Conservation (phyloP, 2,329 filamentous ascomycete genomes). For the Cercospora berteroae region DNA sequence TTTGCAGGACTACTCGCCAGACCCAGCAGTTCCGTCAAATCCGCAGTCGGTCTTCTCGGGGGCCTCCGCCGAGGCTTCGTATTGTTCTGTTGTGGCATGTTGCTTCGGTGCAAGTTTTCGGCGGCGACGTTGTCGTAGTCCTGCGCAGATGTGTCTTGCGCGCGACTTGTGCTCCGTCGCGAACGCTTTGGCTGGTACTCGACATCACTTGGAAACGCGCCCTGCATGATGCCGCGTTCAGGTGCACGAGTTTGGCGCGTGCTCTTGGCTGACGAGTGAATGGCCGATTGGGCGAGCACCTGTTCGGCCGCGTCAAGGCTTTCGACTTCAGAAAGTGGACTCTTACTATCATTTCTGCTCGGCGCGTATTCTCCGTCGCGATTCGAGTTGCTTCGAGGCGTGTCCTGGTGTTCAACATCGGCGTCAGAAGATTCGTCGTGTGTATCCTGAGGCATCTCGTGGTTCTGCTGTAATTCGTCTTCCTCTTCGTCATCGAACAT, state of each 20-base stretch:
- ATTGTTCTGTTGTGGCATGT: conserved; percentile 26
- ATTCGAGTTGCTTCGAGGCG: background rate
- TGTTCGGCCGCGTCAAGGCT: conserved; percentile 1
- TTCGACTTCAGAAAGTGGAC: conserved; percentile 19
- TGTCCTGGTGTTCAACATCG: background rate
- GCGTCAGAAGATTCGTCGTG: conserved; percentile 7
- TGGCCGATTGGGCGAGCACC: background rate
- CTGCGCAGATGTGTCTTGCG: background rate
- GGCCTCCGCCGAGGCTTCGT: conserved; percentile 18
- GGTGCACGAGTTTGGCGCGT: background rate
- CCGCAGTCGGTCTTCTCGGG: conserved; percentile 27
- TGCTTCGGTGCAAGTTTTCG: conserved; percentile 32
- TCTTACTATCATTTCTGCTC: conserved; percentile 15
- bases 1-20: conserved; percentile 30
- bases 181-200: conserved; percentile 5
- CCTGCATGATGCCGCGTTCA: conserved; percentile 12
- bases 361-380: conserved; percentile 3
- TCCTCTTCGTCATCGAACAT: conserved; percentile 20
- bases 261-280: background rate
- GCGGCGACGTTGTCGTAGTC: background rate
- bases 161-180: background rate
- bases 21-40: conserved; percentile 30
- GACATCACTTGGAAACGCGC: conserved; percentile 10
- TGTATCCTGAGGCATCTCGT: conserved; percentile 5
- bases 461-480: background rate